These are phyloP conservation scores for Phytopythium litorale DNA, from an alignment of 352 stramenopile genomes.

Conservation along the genomic window DNA sequence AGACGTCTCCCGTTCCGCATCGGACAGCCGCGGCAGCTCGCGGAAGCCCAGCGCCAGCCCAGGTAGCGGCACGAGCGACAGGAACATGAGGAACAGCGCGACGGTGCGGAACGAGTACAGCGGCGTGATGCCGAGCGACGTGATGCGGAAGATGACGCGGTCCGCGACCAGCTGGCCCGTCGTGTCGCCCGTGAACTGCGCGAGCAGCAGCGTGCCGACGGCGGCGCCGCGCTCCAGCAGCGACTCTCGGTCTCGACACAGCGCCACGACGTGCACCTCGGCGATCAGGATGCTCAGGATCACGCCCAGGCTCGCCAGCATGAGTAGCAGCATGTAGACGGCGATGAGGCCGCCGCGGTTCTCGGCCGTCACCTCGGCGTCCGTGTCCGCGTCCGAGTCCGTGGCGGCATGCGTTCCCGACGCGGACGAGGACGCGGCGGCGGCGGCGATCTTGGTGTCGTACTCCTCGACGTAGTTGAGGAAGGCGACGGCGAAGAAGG, in stretches of 20 bases:
- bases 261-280: slow-evolving; percentile 54
- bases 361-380: slow-evolving; percentile 10
- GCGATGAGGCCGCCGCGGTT: slow-evolving; percentile 30
- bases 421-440: slow-evolving; percentile 2
- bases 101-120: slow-evolving; percentile 42
- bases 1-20: background rate
- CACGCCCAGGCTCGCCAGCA: slow-evolving; percentile 43
- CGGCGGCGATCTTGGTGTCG: slow-evolving; percentile 17
- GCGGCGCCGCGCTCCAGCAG: slow-evolving; percentile 25
- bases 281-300: slow-evolving; percentile 44
- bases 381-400: background rate
- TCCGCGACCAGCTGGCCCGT: slow-evolving; percentile 42
- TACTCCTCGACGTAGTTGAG: slow-evolving; percentile 56
- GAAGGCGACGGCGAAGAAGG: slow-evolving; percentile 48
- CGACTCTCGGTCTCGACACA: slow-evolving; percentile 42
- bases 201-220: slow-evolving; percentile 42
- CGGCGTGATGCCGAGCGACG: slow-evolving; percentile 32
- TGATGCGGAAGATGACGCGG: slow-evolving; percentile 49
- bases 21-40: slow-evolving; percentile 8
- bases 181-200: slow-evolving; percentile 46
- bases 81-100: slow-evolving; percentile 49
- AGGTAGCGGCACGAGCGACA: slow-evolving; percentile 35
- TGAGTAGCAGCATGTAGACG: slow-evolving; percentile 36
- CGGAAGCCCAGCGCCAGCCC: slow-evolving; percentile 33
- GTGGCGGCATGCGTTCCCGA: background rate